phyloP scores from a whole-genome alignment of 2,329 filamentous ascomycete genomes.

The Chalaropsis thielavioides region DNA sequence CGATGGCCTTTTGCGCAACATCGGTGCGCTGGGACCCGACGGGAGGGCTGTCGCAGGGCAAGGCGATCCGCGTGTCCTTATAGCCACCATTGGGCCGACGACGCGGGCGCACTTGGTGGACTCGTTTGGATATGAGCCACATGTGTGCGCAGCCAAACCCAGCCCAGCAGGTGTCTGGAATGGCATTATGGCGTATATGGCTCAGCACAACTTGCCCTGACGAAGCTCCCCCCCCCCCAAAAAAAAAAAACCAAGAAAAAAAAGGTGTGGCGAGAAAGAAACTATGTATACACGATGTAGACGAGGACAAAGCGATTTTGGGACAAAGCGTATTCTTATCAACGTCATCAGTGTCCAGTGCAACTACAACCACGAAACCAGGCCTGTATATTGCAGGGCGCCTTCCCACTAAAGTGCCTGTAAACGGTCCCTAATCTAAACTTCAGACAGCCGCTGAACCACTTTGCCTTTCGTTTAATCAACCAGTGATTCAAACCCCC shows the following conservation, averaged over 20 bases:
- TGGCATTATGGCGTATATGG: slow-evolving; percentile 39
- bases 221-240: too few relatives aligned
- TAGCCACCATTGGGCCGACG: slow-evolving; percentile 88
- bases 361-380: not conserved
- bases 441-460: not conserved
- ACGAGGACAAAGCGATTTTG: not conserved
- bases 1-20: slow-evolving; percentile 42
- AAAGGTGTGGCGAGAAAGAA: not conserved
- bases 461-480: not conserved
- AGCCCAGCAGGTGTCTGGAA: slow-evolving; percentile 64
- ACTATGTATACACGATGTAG: not conserved
- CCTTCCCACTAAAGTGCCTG: not conserved
- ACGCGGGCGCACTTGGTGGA: slow-evolving; percentile 59
- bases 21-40: slow-evolving; percentile 37
- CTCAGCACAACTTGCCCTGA: not conserved
- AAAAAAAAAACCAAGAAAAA: not conserved
- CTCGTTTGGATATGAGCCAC: slow-evolving; percentile 52
- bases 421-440: not conserved
- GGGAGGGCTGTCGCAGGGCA: slow-evolving; percentile 16
- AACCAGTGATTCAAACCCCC: not conserved
- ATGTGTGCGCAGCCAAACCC: slow-evolving; percentile 70
- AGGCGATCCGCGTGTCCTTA: slow-evolving; percentile 32
- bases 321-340: not conserved
- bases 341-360: not conserved
- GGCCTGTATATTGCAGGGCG: not conserved